phyloP scores from a whole-genome alignment of 2,329 filamentous ascomycete species.

The Fusarium odoratissimum region DNA sequence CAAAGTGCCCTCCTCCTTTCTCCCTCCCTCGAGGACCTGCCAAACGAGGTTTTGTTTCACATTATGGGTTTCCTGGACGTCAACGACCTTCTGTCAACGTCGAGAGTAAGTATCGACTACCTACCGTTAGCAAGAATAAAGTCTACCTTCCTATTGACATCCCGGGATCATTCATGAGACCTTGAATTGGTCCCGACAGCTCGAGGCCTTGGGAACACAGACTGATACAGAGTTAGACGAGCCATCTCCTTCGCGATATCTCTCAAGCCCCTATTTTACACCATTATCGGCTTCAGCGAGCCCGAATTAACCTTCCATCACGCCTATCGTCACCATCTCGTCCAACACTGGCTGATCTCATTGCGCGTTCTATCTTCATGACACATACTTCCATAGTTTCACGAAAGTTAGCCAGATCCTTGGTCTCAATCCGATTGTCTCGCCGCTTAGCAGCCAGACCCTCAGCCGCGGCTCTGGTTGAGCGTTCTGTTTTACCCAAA shows the following conservation, averaged over 20 bases:
- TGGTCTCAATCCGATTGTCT: slow-evolving; percentile 74
- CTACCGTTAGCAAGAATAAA: slow-evolving; percentile 3
- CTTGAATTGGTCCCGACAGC: background rate
- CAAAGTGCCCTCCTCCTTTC: background rate
- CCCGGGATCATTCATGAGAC: background rate
- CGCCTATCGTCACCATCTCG: slow-evolving; percentile 67
- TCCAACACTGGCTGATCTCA: slow-evolving; percentile 71
- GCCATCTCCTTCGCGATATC: slow-evolving; percentile 70
- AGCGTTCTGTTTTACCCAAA: slow-evolving; percentile 71
- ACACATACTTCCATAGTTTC: slow-evolving; percentile 74
- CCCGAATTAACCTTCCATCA: slow-evolving; percentile 64
- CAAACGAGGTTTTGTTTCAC: slow-evolving; percentile 67
- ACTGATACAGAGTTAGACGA: slow-evolving; percentile 59
- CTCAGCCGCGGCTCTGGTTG: slow-evolving; percentile 68
- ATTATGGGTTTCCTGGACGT: slow-evolving; percentile 69
- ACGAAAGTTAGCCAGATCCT: slow-evolving; percentile 69
- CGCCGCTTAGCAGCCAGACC: slow-evolving; percentile 70
- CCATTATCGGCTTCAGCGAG: slow-evolving; percentile 68
- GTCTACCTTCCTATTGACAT: background rate
- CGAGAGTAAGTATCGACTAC: slow-evolving; percentile 60
- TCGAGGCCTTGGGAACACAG: slow-evolving; percentile 4
- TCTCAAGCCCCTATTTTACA: slow-evolving; percentile 75
- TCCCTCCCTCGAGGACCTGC: slow-evolving; percentile 56
- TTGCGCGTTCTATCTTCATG: slow-evolving; percentile 73
- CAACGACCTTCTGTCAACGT: slow-evolving; percentile 65